Evolutionary conservation across 805 yeast species (phyloP), one percentile per base, ranked within the genome.

Genomic region (Saccharomycopsis olivae): DNA sequence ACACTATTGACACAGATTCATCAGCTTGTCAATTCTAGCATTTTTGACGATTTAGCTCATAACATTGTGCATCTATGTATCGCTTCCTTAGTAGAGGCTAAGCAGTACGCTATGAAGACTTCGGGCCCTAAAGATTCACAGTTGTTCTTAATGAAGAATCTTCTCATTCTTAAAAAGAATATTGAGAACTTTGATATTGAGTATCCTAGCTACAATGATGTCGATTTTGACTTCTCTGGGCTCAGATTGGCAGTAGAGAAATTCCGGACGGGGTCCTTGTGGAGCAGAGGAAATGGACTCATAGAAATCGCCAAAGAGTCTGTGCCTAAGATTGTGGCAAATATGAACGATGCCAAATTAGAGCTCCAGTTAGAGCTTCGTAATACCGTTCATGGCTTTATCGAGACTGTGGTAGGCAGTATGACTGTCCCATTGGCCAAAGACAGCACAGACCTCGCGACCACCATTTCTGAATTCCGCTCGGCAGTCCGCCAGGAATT

Each of bases 31-130:
- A 78, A 79, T 48, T 75, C 88, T 2, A 61, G 69, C 10, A 82
- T 86, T 2, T 89, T 88, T 60, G 95, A 86, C 55, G 95, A 85
- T 53, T 60, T 88, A 48, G 95, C 96, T 0, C 95, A 86, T 55
- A 75, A 81, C 41, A 77, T 86, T 38, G 82, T 89, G 3, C 95
- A 84, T 53, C 71, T 80, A 33, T 78, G 92, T 50, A 71, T 86
- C 28, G 52, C 61, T 13, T 73, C 92, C 5, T 58, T 86, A 49
- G 69, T 71, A 40, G 58, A 62, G 13, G 79, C 81, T 10, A 69
- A 69, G 47, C 60, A 64, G 3, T 51, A 71, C 18, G 66, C 74
- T 5, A 49, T 56, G 27, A 50, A 62, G 5, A 60, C 67, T 48
- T 58, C 70, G 20, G 83, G 85, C 0, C 50, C 62, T 3, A 44